Conservation (phyloP, 139 green algal genomes). For the Closterium sp. region DNA sequence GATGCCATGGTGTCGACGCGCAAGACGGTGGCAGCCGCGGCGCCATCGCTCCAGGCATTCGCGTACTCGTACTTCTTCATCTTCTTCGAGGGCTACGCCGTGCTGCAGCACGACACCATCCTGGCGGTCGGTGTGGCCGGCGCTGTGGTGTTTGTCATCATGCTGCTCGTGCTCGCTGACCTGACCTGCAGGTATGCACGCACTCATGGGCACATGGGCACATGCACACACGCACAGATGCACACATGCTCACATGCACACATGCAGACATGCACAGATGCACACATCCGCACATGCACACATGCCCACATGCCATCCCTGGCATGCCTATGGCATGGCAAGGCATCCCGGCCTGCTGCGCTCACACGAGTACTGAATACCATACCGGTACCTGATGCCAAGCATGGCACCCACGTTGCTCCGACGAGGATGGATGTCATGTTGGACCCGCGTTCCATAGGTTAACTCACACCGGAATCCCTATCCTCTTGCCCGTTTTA, state of each 20-base stretch:
- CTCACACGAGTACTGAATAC: no score
- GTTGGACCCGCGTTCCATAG: no score
- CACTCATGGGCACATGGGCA: not conserved
- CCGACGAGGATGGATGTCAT: no score
- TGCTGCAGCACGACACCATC: conserved; percentile 19
- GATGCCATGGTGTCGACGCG: conserved; percentile 16
- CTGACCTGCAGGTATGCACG: not conserved
- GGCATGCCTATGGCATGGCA: no score
- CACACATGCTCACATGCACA: no score
- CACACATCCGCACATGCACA: not conserved
- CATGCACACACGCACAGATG: not conserved
- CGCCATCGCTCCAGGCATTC: conserved; percentile 1
- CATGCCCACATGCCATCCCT: not conserved
- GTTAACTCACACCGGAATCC: no score
- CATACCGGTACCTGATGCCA: no score
- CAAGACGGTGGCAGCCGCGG: not conserved
- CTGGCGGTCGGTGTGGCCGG: conserved; percentile 16
- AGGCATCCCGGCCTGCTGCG: no score
- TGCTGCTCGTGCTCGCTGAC: conserved; percentile 33
- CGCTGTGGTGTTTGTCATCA: conserved; percentile 28
- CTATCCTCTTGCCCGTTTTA: not conserved
- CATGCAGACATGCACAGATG: no score
- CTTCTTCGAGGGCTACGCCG: conserved; percentile 34
- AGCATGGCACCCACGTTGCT: no score
- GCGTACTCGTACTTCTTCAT: conserved; percentile 28